Conservation (phyloP, 176 grass and related monocot species). For the Oryza glumipatula region DNA sequence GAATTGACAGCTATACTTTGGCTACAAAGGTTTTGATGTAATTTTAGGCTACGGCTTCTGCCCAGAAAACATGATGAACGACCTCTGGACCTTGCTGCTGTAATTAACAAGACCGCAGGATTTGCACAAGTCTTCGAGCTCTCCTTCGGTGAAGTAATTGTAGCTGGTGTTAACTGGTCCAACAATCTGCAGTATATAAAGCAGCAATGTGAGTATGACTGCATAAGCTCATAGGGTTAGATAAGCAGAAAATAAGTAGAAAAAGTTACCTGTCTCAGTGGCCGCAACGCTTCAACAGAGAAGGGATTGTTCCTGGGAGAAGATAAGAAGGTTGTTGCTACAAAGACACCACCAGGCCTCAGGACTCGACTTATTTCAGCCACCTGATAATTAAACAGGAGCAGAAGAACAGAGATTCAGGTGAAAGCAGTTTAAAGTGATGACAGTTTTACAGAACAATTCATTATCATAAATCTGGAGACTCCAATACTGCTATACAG, state of each 20-base stretch:
- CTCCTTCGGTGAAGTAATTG: conserved; percentile 83
- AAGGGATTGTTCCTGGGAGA: conserved; percentile 70
- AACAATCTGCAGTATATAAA: conserved; percentile 59
- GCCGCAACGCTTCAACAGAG: conserved; percentile 54
- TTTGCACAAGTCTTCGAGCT: conserved; percentile 85
- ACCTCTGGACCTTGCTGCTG: conserved; percentile 65
- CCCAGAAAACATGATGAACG: conserved; percentile 98
- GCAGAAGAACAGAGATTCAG: conserved; percentile 12
- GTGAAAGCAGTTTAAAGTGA: neutral
- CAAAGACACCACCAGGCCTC: conserved; percentile 85
- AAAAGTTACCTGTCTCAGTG: conserved; percentile 70
- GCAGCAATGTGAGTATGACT: neutral
- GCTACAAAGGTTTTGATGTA: neutral
- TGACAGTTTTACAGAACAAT: neutral
- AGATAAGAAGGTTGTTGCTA: conserved; percentile 83
- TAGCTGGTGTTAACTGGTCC: conserved; percentile 78
- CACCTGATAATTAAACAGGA: conserved; percentile 56
- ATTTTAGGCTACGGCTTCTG: conserved; percentile 61
- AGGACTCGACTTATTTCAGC: conserved; percentile 96
- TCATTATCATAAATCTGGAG: neutral
- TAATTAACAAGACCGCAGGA: conserved; percentile 91
- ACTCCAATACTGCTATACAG: neutral
- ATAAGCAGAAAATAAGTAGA: conserved; percentile 3
- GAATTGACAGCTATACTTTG: neutral
- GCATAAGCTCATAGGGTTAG: conserved; percentile 31